Conservation (phyloP, 2,329 filamentous ascomycete genomes). For the Didymella pinodella region DNA sequence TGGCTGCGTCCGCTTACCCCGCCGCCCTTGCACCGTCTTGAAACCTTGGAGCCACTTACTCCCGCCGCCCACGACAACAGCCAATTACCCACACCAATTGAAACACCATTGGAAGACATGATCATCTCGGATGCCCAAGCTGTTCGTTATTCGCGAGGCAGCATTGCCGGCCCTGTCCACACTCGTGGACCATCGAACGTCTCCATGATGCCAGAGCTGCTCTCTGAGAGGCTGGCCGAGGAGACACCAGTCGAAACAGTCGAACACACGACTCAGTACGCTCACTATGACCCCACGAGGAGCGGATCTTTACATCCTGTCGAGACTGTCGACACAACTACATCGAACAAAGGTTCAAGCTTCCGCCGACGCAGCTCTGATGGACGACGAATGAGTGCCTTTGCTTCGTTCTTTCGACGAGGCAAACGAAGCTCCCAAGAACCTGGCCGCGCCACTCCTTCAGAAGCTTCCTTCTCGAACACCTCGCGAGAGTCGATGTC, state of each 20-base stretch:
- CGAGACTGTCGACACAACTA: slow-evolving; percentile 41
- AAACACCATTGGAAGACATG: slow-evolving; percentile 56
- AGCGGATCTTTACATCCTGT: slow-evolving; percentile 47
- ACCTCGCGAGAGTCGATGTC: slow-evolving; percentile 88
- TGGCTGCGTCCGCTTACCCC: slow-evolving; percentile 50
- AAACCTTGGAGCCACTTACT: slow-evolving; percentile 27
- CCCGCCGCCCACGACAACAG: slow-evolving; percentile 33
- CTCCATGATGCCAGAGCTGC: slow-evolving; percentile 61
- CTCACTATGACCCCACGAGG: slow-evolving; percentile 35
- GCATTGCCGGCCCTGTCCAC: slow-evolving; percentile 57
- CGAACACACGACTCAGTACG: slow-evolving; percentile 33
- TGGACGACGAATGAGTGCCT: slow-evolving; percentile 46
- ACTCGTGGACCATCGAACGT: slow-evolving; percentile 59
- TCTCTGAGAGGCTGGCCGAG: slow-evolving; percentile 51
- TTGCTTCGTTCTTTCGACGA: slow-evolving; percentile 72
- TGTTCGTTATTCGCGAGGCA: slow-evolving; percentile 58
- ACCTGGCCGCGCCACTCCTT: slow-evolving; percentile 64
- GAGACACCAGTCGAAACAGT: slow-evolving; percentile 54
- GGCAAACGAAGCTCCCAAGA: slow-evolving; percentile 60
- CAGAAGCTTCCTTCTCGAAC: slow-evolving; percentile 81
- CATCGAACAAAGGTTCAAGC: slow-evolving; percentile 37
- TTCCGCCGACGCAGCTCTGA: slow-evolving; percentile 47
- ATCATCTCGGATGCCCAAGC: slow-evolving; percentile 59
- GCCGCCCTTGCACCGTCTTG: slow-evolving; percentile 29
- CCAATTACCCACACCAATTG: slow-evolving; percentile 49